Evolutionary conservation across 176 grass and related monocot species (phyloP), one percentile per base, ranked within the genome.

Genomic region (Oryza nivara): DNA sequence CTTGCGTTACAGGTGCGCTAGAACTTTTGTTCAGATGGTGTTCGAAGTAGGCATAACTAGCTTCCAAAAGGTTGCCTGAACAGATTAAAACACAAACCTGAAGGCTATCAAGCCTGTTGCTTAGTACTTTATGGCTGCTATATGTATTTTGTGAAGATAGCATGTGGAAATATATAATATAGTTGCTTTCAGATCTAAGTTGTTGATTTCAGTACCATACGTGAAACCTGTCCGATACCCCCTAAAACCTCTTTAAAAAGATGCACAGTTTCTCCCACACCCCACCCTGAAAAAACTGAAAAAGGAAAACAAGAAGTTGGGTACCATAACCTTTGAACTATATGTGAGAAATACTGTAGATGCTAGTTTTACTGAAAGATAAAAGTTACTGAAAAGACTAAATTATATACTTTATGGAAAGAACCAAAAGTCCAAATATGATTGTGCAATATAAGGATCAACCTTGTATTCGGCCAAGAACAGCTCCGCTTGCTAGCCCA

Each of bases 401-500:
- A 15, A 0, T 3, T 4, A 11, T 6, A 10, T 66, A 54, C 56
- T 80, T 80, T 22, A 86, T 72, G 43, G 67, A 65, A 80, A 85
- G 4, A 56, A 74, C 44, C 44, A 45, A 12, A 67, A 73, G 6
- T 68, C 76, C 43, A 32, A 11, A 70, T 70, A 36, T 78, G 23
- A 67, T 67, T 70, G 35, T 71, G 76, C 1, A 11, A 25, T 83
- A 19, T 65, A 79, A 25, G 36, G 28, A 75, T 76, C 6, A 91
- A 95, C 96, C 96, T 94, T 99, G 96, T 88, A 99, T 70, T 89
- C 91, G 81, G 11, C 96, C 96, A 75, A 96, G 93, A 83, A 96
- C 34, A 92, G 91, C 93, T 81, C 93, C 96, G 84, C 89, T 96
- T 73, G 93, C 89, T 25, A 96, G 76, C 68, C 96, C 96, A 15